Percentiles rank a stretch among this genome's conserved stretches.
Conservation (phyloP, 2,329 filamentous ascomycete genomes). For the Geosmithia flava region DNA sequence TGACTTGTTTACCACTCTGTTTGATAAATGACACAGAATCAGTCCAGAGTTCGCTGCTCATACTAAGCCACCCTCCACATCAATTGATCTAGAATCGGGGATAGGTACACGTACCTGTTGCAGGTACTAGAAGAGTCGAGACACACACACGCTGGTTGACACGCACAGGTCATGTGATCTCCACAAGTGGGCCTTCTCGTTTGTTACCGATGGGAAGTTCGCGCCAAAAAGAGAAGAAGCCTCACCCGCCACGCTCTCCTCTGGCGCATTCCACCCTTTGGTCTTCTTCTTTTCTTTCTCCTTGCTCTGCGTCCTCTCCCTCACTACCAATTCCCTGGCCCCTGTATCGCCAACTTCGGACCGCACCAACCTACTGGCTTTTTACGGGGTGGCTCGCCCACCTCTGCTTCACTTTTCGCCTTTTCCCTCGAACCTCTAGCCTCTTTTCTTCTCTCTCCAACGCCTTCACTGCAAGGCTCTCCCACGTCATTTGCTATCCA, state of each 20-base stretch:
- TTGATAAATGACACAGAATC: too few species aligned
- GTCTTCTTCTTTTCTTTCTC: not conserved
- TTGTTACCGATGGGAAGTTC: slow-evolving; percentile 1
- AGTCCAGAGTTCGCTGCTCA: too few species aligned
- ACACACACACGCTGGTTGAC: too few species aligned
- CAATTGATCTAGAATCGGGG: too few species aligned
- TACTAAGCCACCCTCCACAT: too few species aligned
- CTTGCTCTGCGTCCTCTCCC: not conserved
- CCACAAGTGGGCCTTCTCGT: not conserved
- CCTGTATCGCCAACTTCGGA: not conserved
- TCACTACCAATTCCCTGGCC: not conserved
- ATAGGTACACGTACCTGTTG: too few species aligned
- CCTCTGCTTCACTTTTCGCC: not conserved
- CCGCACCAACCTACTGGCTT: not conserved
- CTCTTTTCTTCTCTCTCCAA: not conserved
- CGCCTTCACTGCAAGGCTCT: not conserved
- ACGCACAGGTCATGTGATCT: not conserved
- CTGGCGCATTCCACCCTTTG: slow-evolving; percentile 1
- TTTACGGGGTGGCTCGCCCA: slow-evolving; percentile 3
- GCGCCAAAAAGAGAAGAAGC: slow-evolving; percentile 1
- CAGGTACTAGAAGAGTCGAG: too few species aligned
- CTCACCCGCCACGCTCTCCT: slow-evolving; percentile 1
- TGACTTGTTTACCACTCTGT: too few species aligned
- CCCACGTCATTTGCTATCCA: slow-evolving; percentile 1
- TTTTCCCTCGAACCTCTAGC: not conserved